Evolutionary conservation across 768 basidiomycete genomes (phyloP).

Genomic region (Lactarius evosmus): DNA sequence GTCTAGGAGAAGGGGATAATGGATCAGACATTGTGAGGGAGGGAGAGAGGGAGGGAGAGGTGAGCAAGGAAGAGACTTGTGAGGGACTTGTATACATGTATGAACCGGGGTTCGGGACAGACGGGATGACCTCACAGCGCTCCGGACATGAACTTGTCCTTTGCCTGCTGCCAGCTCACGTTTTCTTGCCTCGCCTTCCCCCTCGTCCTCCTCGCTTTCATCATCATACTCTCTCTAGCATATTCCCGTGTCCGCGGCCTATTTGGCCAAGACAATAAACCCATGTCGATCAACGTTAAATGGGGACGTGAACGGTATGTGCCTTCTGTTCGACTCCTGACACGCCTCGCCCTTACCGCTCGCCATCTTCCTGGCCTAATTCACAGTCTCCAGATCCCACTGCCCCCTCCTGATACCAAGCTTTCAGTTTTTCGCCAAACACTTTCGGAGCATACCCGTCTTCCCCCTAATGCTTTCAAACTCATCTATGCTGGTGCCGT

Average conservation of each 20-base stretch:
- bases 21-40: constrained; percentile 32
- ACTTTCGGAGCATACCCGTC: constrained; percentile 71
- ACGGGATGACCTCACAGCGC: constrained; percentile 11
- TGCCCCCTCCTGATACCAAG: constrained; percentile 57
- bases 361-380: constrained; percentile 8
- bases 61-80: constrained; percentile 1
- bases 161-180: constrained; percentile 12
- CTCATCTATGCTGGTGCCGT: constrained; percentile 88
- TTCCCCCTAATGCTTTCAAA: constrained; percentile 71
- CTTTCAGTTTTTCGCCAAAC: constrained; percentile 55
- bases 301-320: constrained; percentile 47
- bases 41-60: constrained; percentile 28
- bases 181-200: background rate
- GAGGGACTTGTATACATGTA: constrained; percentile 14
- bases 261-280: constrained; percentile 19
- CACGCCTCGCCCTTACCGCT: constrained; percentile 19
- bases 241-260: constrained; percentile 32
- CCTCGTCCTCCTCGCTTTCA: constrained; percentile 22
- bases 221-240: constrained; percentile 35
- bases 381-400: constrained; percentile 46
- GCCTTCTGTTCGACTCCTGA: constrained; percentile 2
- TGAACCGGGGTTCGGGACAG: constrained; percentile 15
- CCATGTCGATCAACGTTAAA: constrained; percentile 38
- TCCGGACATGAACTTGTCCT: background rate
- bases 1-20: constrained; percentile 25